Evolutionary conservation across 1,284 basidiomycete genomes (phyloP).

Genomic region (Rugiboletus extremiorientalis): DNA sequence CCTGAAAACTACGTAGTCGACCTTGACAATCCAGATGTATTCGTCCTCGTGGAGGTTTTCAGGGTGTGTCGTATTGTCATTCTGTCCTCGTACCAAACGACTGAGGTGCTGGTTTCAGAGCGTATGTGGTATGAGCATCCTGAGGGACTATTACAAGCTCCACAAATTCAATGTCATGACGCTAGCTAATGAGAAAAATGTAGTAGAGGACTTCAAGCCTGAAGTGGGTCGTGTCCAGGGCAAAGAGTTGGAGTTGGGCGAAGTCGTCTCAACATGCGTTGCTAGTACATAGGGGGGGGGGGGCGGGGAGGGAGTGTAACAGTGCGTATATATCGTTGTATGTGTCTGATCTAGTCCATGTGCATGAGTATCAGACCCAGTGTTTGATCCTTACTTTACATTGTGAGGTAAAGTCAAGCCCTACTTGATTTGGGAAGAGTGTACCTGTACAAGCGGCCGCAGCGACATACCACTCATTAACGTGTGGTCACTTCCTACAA

Average conservation of each 20-base stretch:
- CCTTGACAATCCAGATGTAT: conserved; percentile 63
- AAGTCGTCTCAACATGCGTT: neutral
- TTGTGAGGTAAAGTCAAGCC: neutral
- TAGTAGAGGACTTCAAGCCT: conserved; percentile 23
- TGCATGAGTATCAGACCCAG: too few relatives aligned
- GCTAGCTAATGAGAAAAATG: conserved; percentile 44
- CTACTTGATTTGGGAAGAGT: conserved; percentile 13
- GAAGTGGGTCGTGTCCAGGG: conserved; percentile 29
- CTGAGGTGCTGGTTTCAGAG: conserved; percentile 43
- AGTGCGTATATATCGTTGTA: neutral
- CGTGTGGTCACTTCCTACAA: conserved; percentile 10
- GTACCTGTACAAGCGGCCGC: neutral
- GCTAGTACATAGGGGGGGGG: neutral
- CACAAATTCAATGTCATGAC: conserved; percentile 77
- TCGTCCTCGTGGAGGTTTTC: conserved; percentile 77
- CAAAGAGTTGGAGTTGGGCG: conserved; percentile 9
- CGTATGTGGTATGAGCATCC: conserved; percentile 69
- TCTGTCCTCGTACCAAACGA: neutral
- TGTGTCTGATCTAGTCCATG: neutral
- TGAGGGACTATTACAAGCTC: conserved; percentile 65
- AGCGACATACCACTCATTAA: neutral
- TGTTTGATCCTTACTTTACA: too few relatives aligned
- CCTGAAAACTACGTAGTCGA: conserved; percentile 66
- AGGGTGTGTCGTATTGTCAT: conserved; percentile 49
- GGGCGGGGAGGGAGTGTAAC: neutral